phyloP scores from a whole-genome alignment of 305 asterid species.

The Solanum hybrid region DNA sequence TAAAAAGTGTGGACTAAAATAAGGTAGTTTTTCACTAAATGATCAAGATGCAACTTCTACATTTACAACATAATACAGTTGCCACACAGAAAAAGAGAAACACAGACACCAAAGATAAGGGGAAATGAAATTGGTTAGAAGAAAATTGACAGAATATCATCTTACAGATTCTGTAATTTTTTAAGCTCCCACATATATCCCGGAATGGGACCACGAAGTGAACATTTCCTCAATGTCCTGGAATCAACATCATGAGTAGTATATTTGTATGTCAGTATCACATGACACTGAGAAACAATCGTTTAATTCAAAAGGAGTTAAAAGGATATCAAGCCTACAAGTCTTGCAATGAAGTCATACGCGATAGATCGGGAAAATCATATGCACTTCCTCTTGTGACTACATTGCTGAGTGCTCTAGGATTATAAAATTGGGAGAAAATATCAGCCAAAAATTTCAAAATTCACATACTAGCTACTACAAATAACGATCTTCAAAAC shows the following conservation, averaged over 20 bases:
- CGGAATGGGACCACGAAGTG: neutral
- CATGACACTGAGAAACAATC: neutral
- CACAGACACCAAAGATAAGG: neutral
- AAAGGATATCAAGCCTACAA: neutral
- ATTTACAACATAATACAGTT: neutral
- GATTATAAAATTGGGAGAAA: neutral
- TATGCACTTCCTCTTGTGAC: neutral
- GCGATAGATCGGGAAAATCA: neutral
- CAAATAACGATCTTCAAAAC: neutral
- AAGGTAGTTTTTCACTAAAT: neutral
- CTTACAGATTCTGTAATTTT: neutral
- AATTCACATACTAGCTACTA: neutral
- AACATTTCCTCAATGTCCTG: slow-evolving; percentile 7
- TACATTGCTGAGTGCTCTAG: neutral
- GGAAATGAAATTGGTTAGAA: neutral
- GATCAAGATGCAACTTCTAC: neutral
- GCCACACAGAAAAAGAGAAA: neutral
- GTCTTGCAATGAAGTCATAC: neutral
- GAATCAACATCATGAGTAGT: neutral
- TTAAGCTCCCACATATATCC: neutral
- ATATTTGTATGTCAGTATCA: neutral
- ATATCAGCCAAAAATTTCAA: neutral
- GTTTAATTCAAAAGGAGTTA: neutral
- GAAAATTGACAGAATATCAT: neutral
- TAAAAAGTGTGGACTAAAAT: neutral